These are phyloP conservation scores for Coffea humblotiana DNA, from an alignment of 305 asterid genomes.

Conservation along the genomic window DNA sequence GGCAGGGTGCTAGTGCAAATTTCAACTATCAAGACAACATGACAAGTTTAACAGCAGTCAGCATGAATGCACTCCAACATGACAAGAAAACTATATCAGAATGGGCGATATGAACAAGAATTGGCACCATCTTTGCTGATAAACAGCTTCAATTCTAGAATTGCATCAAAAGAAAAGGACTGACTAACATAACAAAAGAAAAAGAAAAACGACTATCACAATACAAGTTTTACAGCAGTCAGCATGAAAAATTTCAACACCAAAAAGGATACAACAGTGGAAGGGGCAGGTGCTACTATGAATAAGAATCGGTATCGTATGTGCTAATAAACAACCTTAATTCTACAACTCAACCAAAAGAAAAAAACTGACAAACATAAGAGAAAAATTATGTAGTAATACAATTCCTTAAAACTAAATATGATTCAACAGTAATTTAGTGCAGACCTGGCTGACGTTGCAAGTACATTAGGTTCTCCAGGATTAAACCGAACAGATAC, in stretches of 20 bases:
- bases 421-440: background rate
- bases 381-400: background rate
- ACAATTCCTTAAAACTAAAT: background rate
- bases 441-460: constrained; percentile 82
- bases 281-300: background rate
- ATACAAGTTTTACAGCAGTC: background rate
- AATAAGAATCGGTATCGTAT: background rate
- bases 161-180: too few relatives aligned
- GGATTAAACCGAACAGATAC: constrained; percentile 91
- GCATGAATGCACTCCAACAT: background rate
- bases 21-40: background rate
- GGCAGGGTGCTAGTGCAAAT: background rate
- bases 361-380: background rate
- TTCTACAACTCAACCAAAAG: background rate
- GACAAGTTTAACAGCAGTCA: background rate
- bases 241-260: too few relatives aligned
- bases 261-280: background rate
- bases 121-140: too few relatives aligned
- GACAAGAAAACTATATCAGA: too few relatives aligned
- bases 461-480: constrained; percentile 84
- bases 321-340: background rate
- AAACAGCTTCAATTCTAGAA: too few relatives aligned
- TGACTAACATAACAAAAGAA: too few relatives aligned
- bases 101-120: too few relatives aligned
- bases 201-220: background rate